Conservation (phyloP, 305 asterid genomes). For the Solanum hybrid region DNA sequence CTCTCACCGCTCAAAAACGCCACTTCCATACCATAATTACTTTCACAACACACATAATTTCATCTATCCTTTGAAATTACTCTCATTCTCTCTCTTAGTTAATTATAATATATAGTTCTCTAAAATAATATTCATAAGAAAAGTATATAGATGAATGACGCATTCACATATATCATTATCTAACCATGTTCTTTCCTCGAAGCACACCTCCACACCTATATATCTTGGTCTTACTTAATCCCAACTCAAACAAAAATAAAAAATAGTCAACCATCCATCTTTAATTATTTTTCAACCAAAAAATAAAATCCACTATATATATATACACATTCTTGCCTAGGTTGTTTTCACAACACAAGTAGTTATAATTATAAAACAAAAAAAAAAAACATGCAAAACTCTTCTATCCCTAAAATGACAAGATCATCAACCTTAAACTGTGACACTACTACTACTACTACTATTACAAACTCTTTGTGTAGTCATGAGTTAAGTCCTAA, state of each 20-base stretch:
- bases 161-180: not conserved
- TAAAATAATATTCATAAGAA: not conserved
- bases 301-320: not conserved
- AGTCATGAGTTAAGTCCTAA: slow-evolving; percentile 10
- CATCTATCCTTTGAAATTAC: not conserved
- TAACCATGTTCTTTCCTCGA: not conserved
- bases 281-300: not conserved
- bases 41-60: no score
- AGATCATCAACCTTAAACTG: not conserved
- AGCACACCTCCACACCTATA: not conserved
- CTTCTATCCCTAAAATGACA: not conserved
- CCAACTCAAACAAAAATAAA: not conserved
- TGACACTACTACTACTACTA: not conserved
- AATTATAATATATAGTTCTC: not conserved
- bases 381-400: not conserved
- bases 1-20: no score
- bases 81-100: not conserved
- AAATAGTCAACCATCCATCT: not conserved
- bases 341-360: not conserved
- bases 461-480: not conserved
- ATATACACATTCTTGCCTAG: not conserved
- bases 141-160: not conserved
- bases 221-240: not conserved
- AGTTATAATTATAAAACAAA: not conserved
- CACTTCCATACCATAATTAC: no score